Evolutionary conservation across 257 asterid species (phyloP), one percentile per base, ranked within the genome.

Genomic region (Solanum lycopersicoides): DNA sequence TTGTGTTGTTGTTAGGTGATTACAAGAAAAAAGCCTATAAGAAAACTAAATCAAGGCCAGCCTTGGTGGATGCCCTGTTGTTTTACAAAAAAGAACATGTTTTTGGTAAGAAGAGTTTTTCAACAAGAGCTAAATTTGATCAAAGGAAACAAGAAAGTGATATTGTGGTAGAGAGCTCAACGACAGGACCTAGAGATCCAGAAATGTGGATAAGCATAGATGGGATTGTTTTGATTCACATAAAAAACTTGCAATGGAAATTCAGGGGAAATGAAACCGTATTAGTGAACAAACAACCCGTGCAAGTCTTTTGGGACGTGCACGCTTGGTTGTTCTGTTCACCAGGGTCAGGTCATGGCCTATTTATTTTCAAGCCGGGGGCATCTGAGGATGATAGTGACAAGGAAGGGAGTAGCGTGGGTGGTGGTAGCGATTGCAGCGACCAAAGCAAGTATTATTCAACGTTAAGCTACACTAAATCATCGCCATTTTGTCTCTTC

Each of bases 121-220:
- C 99, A 15, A 95, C 99, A 3, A 92, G 97, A 88, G 98, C 95
- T 0, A 93, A 88, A 69, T 95, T 97, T 23, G 99, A 95, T 80
- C 91, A 89, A 60, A 90, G 90, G 88, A 93, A 91, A 66, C 87
- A 91, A 53, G 98, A 95, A 41, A 96, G 96, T 34, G 99, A 97
- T 8, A 93, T 97, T 13, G 96, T 95, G 2, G 98, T 97, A 56
- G 99, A 97, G 89, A 95, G 98, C 89, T 95, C 97, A 37, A 95
- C 95, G 0, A 35, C 92, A 0, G 97, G 97, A 68, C 92, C 95
- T 12, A 89, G 92, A 68, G 98, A 97, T 2, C 98, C 99, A 4
- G 99, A 95, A 72, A 95, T 97, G 99, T 95, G 99, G 99, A 97
- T 97, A 86, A 95, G 98, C 92, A 90, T 97, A 72, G 99, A 97